Base-by-base conservation (phyloP, 306 rosid genomes). In the Inga oerstediana region DNA sequence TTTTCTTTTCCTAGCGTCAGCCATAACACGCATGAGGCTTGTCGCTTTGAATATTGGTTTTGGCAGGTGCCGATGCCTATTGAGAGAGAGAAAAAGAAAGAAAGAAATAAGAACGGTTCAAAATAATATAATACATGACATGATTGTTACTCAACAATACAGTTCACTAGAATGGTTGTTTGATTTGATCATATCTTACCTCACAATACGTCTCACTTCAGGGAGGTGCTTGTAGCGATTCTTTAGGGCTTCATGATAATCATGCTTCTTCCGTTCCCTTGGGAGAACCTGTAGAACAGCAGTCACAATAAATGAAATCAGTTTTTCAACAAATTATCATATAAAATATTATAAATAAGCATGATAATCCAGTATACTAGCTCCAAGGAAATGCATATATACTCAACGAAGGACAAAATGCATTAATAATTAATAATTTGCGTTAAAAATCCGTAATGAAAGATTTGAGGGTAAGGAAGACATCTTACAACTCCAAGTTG, bases 401-500 rank as follows among this genome's bases (percentile, higher is more conserved):
- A 44, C 17, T 14, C 49, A 76, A 58, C 2, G 22, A 44, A 56
- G 11, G 64, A 30, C 77, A 39, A 4, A 7, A 52, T 12, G 43
- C 72, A 52, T n/a, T 65, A 8, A 54, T n/a, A 58, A n/a, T 20
- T 67, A 32, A 32, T 32, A 32, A 32, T 32, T 67, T 68, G 73
- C 49, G 34, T 37, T 61, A 83, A 71, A 41, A 20, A 12, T 69
- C 14, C 32, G 72, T 16, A 64, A 72, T 14, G 65, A 24, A 69
- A 72, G 37, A 81, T 24, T 73, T 46, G 16, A 44, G 62, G 62
- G 52, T 27, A 68, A 83, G 80, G 56, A 77, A 73, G 84, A 81
- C 10, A 73, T 84, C 98, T 91, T 92, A 96, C 99, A 10, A 96
- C 97, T 87, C 99, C 99, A 79, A 96, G 85, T 85, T 96, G 98